Conservation (phyloP, 345 rosid species). For the Populus euphratica region DNA sequence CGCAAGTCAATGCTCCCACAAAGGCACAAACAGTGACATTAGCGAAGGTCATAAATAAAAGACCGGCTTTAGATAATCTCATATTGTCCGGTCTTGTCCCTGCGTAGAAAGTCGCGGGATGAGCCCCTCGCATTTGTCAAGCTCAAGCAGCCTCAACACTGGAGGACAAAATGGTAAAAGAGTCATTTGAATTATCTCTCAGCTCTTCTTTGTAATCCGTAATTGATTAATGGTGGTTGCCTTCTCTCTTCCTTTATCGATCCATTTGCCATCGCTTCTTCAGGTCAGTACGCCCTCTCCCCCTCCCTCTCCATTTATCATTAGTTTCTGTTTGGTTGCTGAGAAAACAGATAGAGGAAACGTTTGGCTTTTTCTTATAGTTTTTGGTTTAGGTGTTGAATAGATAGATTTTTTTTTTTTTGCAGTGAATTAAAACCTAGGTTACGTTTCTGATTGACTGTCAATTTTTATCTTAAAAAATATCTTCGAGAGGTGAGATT, state of each 20-base stretch:
- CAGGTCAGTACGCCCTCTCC: neutral
- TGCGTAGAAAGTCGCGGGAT: too few species aligned
- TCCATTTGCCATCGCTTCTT: neutral
- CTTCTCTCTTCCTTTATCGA: slow-evolving; percentile 1
- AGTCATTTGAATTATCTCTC: neutral
- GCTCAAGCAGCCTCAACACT: neutral
- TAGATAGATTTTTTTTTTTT: neutral
- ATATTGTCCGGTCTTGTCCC: too few species aligned
- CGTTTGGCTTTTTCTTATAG: neutral
- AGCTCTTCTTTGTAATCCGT: neutral
- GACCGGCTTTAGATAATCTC: slow-evolving; percentile 20
- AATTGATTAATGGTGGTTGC: neutral
- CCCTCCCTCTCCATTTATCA: neutral
- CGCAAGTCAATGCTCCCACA: neutral
- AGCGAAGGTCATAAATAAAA: neutral
- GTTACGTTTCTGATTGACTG: neutral
- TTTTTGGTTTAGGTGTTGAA: neutral
- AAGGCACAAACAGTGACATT: neutral
- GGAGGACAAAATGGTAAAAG: slow-evolving; percentile 19
- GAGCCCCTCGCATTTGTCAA: too few species aligned
- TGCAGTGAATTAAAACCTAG: too few species aligned
- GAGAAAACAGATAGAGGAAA: neutral
- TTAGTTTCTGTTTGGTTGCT: slow-evolving; percentile 3
- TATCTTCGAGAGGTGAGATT: neutral
- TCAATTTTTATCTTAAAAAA: neutral